Evolutionary conservation across 768 basidiomycete genomes (phyloP).

Genomic region (Russula virescens): DNA sequence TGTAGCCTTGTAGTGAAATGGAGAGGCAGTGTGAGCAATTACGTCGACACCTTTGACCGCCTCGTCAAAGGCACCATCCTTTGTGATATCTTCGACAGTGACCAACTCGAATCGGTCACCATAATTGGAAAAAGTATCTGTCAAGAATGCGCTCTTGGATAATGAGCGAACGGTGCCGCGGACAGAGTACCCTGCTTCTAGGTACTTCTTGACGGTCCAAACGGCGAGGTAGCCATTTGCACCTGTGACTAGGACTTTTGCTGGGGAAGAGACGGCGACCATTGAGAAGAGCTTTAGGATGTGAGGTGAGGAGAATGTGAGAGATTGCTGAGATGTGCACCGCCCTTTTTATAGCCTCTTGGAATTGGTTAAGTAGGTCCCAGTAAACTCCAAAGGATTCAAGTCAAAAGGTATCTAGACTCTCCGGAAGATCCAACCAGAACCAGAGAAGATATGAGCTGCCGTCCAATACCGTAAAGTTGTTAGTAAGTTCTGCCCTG

Average conservation of each 20-base stretch:
- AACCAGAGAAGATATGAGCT: no score
- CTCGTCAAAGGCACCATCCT: slow-evolving; percentile 65
- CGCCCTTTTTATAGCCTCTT: no score
- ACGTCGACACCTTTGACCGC: slow-evolving; percentile 72
- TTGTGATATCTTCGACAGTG: slow-evolving; percentile 63
- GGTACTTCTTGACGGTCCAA: slow-evolving; percentile 51
- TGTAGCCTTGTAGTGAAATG: slow-evolving; percentile 43
- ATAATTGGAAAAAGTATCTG: slow-evolving; percentile 45
- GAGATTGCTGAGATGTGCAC: no score
- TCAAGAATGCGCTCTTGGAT: slow-evolving; percentile 54
- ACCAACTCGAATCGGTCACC: slow-evolving; percentile 57
- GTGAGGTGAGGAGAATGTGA: no score
- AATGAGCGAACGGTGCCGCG: slow-evolving; percentile 61
- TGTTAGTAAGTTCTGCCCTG: no score
- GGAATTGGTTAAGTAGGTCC: no score
- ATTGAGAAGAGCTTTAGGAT: slow-evolving; percentile 25
- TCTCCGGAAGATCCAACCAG: no score
- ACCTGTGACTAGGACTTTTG: slow-evolving; percentile 49
- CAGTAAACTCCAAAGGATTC: no score
- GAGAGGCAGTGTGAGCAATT: slow-evolving; percentile 65
- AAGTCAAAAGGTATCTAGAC: no score
- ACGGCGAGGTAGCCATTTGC: slow-evolving; percentile 56
- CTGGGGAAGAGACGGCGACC: slow-evolving; percentile 33
- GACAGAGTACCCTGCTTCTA: slow-evolving; percentile 57
- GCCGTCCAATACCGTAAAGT: no score